phyloP scores from a whole-genome alignment of 371 early-diverging fungal species.

The Parasitella parasitica region DNA sequence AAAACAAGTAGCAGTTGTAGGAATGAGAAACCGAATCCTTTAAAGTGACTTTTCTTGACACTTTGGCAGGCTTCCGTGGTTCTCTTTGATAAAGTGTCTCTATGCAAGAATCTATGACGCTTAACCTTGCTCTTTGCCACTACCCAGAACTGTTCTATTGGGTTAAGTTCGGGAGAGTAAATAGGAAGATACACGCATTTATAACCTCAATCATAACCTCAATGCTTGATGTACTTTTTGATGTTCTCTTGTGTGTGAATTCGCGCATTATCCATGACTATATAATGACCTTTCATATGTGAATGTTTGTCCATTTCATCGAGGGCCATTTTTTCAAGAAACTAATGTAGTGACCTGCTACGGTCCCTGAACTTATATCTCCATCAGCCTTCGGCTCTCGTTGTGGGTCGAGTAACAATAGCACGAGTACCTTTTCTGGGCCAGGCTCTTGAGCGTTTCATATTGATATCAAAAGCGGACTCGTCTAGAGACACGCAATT shows the following conservation, averaged over 20 bases:
- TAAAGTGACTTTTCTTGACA: conserved; percentile 1
- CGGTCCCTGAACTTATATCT: conserved; percentile 23
- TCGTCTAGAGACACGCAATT: too few relatives aligned
- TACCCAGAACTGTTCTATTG: too few relatives aligned
- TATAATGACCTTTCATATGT: too few relatives aligned
- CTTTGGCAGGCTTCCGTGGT: conserved; percentile 4
- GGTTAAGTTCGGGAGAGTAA: conserved; percentile 17
- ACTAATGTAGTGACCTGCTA: conserved; percentile 19
- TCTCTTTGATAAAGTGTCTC: conserved; percentile 11
- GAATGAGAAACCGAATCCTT: background rate
- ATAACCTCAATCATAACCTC: too few relatives aligned
- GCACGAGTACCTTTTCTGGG: conserved; percentile 11
- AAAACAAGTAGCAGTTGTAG: too few relatives aligned
- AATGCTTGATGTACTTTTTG: too few relatives aligned
- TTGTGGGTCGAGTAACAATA: conserved; percentile 17
- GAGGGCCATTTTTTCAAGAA: conserved; percentile 24
- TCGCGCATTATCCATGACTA: background rate
- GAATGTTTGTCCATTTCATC: conserved; percentile 28
- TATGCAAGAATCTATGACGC: conserved; percentile 15
- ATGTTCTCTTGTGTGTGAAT: conserved; percentile 15
- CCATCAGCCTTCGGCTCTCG: conserved; percentile 26
- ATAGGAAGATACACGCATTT: conserved; percentile 11
- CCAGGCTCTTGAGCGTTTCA: conserved; percentile 23
- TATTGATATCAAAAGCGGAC: conserved; percentile 17
- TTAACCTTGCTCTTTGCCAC: too few relatives aligned